Percentiles rank a stretch among this genome's conserved stretches.
Evolutionary conservation across 805 yeast species (phyloP).

Genomic region (Pichia cabralensis): DNA sequence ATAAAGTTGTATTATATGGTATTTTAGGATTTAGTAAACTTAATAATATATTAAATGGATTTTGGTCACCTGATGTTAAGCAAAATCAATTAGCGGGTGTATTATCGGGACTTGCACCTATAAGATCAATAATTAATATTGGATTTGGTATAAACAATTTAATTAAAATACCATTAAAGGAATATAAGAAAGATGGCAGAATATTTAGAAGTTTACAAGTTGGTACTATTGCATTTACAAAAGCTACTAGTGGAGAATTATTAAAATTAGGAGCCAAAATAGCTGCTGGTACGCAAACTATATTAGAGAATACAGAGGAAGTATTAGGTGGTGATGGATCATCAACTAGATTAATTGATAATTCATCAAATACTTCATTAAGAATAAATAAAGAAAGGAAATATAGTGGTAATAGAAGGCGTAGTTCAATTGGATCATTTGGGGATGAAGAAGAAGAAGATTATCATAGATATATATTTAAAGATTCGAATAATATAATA

Average conservation of each 20-base stretch:
- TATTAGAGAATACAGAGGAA: conserved; percentile 73
- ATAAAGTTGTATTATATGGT: conserved; percentile 60
- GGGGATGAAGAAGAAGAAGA: conserved; percentile 19
- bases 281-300: conserved; percentile 79
- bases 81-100: conserved; percentile 75
- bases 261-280: conserved; percentile 74
- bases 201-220: conserved; percentile 60
- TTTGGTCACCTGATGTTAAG: conserved; percentile 84
- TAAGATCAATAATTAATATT: conserved; percentile 64
- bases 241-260: conserved; percentile 70
- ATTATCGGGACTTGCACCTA: conserved; percentile 75
- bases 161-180: conserved; percentile 62
- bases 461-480: conserved; percentile 6
- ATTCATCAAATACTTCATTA: neutral
- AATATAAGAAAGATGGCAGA: conserved; percentile 65
- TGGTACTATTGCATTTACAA: conserved; percentile 66
- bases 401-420: conserved; percentile 9
- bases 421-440: conserved; percentile 20
- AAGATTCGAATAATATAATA: neutral
- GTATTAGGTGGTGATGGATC: conserved; percentile 68
- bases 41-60: conserved; percentile 43
- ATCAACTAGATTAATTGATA: conserved; percentile 24
- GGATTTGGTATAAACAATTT: conserved; percentile 72
- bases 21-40: conserved; percentile 62
- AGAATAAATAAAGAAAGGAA: conserved; percentile 2